These are phyloP conservation scores for Picea engelmannii DNA, from an alignment of 83 land plant species.

Conservation along the genomic window DNA sequence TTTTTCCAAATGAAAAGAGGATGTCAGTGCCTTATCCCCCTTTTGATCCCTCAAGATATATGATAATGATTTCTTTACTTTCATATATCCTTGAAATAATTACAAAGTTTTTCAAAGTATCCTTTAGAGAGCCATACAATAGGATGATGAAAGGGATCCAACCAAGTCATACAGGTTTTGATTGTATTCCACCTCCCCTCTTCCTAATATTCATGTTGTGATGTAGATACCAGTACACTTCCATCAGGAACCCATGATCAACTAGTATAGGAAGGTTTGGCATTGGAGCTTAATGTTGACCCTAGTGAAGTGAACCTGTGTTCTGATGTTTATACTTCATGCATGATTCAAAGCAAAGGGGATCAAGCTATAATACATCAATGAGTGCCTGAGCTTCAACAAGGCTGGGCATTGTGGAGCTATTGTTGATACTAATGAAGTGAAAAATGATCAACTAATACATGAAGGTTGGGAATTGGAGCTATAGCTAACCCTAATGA, in stretches of 20 bases:
- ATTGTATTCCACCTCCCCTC: conserved; percentile 33
- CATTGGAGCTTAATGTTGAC: conserved; percentile 82
- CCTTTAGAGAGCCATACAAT: conserved; percentile 82
- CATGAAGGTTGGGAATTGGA: conserved; percentile 65
- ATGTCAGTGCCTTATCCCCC: conserved; percentile 92
- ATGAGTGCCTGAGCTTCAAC: conserved; percentile 82
- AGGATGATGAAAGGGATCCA: conserved; percentile 24
- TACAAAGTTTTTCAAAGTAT: too few species aligned
- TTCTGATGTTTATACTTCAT: conserved; percentile 93
- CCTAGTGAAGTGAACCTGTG: conserved; percentile 89
- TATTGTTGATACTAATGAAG: too few species aligned
- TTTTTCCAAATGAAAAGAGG: conserved; percentile 96
- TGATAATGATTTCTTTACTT: too few species aligned
- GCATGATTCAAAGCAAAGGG: conserved; percentile 70
- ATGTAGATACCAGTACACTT: conserved; percentile 74
- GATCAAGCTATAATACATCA: conserved; percentile 87
- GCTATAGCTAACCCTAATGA: conserved; percentile 92
- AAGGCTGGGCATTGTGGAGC: too few species aligned
- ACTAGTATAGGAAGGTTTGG: conserved; percentile 78
- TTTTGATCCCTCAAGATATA: conserved; percentile 58
- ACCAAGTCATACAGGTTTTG: too few species aligned
- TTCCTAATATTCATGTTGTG: conserved; percentile 54
- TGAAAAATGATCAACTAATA: conserved; percentile 45
- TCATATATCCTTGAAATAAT: too few species aligned
- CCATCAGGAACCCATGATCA: conserved; percentile 86